Percentiles rank a stretch among this genome's conserved stretches.
phyloP scores from a whole-genome alignment of 1,139 yeast genomes.

The Blastobotrys apis region DNA sequence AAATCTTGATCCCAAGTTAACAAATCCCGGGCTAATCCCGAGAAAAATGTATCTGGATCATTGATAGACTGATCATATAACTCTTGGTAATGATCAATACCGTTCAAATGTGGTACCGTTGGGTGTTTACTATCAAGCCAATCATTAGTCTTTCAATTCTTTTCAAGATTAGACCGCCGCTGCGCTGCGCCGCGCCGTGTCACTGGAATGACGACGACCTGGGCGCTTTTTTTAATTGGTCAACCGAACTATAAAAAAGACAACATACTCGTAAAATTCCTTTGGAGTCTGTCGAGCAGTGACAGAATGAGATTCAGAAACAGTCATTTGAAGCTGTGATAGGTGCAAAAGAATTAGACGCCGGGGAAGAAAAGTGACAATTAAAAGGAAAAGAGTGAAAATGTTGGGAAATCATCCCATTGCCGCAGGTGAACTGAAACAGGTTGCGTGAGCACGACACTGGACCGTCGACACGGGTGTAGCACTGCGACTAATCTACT shows the following conservation, averaged over 20 bases:
- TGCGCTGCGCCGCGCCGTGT: neutral
- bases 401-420: neutral
- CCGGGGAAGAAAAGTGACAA: neutral
- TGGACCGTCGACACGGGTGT: no score
- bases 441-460: no score
- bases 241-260: neutral
- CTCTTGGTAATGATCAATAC: slow-evolving; percentile 64
- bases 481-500: no score
- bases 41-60: slow-evolving; percentile 82
- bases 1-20: slow-evolving; percentile 85
- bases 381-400: neutral
- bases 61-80: slow-evolving; percentile 73
- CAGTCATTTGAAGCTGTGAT: slow-evolving; percentile 6
- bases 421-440: neutral
- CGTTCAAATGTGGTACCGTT: slow-evolving; percentile 36
- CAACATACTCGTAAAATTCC: slow-evolving; percentile 15
- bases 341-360: neutral
- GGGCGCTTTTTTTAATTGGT: neutral
- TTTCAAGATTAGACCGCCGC: slow-evolving; percentile 1
- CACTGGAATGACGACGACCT: neutral
- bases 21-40: slow-evolving; percentile 71
- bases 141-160: slow-evolving; percentile 5
- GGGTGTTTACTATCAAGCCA: slow-evolving; percentile 34
- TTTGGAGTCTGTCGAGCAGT: slow-evolving; percentile 14
- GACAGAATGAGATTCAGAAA: slow-evolving; percentile 7